These are phyloP conservation scores for Penicillium sp. DNA, from an alignment of 2,329 filamentous ascomycete species.

Conservation along the genomic window DNA sequence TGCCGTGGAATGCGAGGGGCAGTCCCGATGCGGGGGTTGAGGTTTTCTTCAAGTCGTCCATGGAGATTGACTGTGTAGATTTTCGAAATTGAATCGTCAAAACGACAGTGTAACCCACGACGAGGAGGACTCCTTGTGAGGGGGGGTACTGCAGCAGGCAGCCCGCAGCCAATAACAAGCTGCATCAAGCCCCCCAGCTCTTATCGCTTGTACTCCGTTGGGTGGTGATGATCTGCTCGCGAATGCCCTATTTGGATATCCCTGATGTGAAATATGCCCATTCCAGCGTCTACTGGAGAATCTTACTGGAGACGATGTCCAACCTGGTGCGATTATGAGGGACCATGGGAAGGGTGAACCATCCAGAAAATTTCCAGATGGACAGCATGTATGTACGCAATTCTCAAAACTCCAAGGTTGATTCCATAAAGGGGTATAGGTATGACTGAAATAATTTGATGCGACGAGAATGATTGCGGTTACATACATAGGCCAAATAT, in stretches of 20 bases:
- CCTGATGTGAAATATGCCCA: no score
- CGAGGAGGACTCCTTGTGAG: background rate
- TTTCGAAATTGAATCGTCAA: no score
- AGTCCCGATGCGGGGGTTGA: conserved; percentile 18
- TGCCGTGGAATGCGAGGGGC: conserved; percentile 38
- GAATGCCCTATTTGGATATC: background rate
- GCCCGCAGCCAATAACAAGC: background rate
- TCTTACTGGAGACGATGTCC: no score
- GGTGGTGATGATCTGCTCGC: no score
- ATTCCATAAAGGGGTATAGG: background rate
- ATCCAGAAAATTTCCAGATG: no score
- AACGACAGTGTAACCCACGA: background rate
- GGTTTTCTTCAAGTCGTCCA: conserved; percentile 13
- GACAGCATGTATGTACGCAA: background rate
- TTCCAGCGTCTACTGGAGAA: no score
- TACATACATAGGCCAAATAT: background rate
- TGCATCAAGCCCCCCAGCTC: background rate
- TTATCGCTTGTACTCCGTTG: background rate
- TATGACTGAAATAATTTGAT: background rate
- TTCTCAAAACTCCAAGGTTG: background rate
- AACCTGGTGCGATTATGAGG: no score
- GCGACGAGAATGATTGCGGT: background rate
- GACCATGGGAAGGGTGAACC: no score
- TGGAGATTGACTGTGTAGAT: background rate
- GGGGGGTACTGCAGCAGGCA: background rate